Percentiles rank a stretch among this genome's conserved stretches.
Conservation (phyloP, 2,329 filamentous ascomycete species). For the Colletotrichum costaricense region DNA sequence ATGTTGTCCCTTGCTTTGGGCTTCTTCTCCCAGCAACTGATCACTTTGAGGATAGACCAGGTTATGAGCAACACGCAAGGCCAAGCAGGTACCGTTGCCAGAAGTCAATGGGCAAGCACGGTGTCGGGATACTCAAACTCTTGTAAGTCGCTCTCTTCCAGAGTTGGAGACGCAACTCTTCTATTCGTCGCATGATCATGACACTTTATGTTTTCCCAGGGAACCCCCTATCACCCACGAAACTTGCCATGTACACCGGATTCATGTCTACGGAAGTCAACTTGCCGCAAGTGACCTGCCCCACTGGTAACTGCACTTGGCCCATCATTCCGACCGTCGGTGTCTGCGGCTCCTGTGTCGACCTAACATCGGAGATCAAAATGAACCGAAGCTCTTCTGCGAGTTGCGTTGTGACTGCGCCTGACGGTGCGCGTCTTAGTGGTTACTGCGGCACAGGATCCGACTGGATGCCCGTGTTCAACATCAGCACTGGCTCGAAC, state of each 20-base stretch:
- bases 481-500: background rate
- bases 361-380: slow-evolving; percentile 19
- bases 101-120: slow-evolving; percentile 11
- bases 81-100: slow-evolving; percentile 45
- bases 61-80: slow-evolving; percentile 38
- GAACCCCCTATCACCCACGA: slow-evolving; percentile 38
- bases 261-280: slow-evolving; percentile 45
- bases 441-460: background rate
- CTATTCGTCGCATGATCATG: background rate
- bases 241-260: slow-evolving; percentile 50
- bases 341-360: slow-evolving; percentile 46
- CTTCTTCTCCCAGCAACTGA: slow-evolving; percentile 52
- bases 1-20: slow-evolving; percentile 50
- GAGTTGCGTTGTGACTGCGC: background rate
- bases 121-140: background rate
- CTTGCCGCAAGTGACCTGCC: slow-evolving; percentile 42
- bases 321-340: slow-evolving; percentile 47
- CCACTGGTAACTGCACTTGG: slow-evolving; percentile 49
- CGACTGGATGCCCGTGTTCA: background rate
- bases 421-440: background rate
- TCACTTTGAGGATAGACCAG: slow-evolving; percentile 39
- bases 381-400: background rate
- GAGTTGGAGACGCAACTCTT: background rate
- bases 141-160: background rate
- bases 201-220: background rate